These are phyloP conservation scores for Diaporthe sp. DNA, from an alignment of 2,329 filamentous ascomycete species.

Conservation along the genomic window DNA sequence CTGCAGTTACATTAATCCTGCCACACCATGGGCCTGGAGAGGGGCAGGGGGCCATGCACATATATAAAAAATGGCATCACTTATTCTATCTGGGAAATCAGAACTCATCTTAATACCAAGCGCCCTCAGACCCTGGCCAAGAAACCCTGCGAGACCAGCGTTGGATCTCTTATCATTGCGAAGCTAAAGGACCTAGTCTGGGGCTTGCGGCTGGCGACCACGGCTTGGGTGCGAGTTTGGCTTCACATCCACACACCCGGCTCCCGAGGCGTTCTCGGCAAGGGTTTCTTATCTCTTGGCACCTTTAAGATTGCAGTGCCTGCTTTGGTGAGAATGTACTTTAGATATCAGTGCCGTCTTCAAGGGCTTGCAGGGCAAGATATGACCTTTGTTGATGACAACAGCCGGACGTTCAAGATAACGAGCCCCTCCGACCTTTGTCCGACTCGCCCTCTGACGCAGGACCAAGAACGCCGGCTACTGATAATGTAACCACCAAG, in stretches of 20 bases:
- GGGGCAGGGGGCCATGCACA: not conserved
- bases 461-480: conserved; percentile 10
- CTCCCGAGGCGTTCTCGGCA: not conserved
- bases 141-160: conserved; percentile 9
- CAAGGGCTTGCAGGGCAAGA: not conserved
- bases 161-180: conserved; percentile 31
- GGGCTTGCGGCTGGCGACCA: not conserved
- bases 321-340: not conserved
- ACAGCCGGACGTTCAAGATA: not conserved
- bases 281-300: conserved; percentile 33
- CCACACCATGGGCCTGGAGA: not conserved
- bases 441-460: not conserved
- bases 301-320: conserved; percentile 9
- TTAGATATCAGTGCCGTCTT: conserved; percentile 4
- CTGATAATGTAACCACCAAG: conserved; percentile 10
- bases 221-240: not conserved
- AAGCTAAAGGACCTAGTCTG: conserved; percentile 1
- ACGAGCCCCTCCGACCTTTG: conserved; percentile 1
- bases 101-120: not conserved
- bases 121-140: conserved; percentile 16
- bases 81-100: conserved; percentile 1
- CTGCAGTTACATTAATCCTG: not conserved
- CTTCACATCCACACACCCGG: not conserved
- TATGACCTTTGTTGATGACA: conserved; percentile 16
- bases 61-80: not conserved